Base-by-base conservation (phyloP, 1,139 yeast genomes). In the Geotrichum reessii region DNA sequence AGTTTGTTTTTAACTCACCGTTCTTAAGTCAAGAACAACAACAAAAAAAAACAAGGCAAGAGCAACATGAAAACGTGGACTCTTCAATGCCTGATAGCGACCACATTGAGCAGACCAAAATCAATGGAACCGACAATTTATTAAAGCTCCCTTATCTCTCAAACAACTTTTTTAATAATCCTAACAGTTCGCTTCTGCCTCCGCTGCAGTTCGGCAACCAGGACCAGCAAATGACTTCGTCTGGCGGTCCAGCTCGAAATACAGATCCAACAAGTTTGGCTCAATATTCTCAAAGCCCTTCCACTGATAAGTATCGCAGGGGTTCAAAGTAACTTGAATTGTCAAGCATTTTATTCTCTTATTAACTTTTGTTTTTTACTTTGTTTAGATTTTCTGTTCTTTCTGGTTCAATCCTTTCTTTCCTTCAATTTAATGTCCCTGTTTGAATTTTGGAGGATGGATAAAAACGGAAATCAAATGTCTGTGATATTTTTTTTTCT, bases 201-300 rank as follows among this genome's bases (percentile, higher is more conserved):
- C 58, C 58, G 3, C 22, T 55, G 46, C 46, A 50, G 22, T 55
- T 55, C 51, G 47, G 42, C 42, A 31, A 31, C 14, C 37, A 31
- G 11, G 37, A 31, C 37, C 37, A 31, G 37, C 47, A 37, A 7
- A 24, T 22, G 40, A 11, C 22, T 7, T 1, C 31, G 12, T 2
- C 9, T 40, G 31, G 42, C 9, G 37, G 12, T 17, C 33, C 33
- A 14, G 21, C 33, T 14, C 47, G 24, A 21, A 12, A 21, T 11
- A 46, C 47, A n/a, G 53, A 28, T 2, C 53, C 53, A 17, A 50
- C 53, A 4, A 50, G 53, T 19, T 24, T 50, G 47, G 53, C 53
- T n/a, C 53, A 50, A 24, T 50, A 50, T 47, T 50, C 46, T 9
- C 53, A 50, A 31, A 31, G 37, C 12, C 37, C 37, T 31, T 31